Evolutionary conservation across 306 rosid genomes (phyloP).

Genomic region (Medicago arabica): DNA sequence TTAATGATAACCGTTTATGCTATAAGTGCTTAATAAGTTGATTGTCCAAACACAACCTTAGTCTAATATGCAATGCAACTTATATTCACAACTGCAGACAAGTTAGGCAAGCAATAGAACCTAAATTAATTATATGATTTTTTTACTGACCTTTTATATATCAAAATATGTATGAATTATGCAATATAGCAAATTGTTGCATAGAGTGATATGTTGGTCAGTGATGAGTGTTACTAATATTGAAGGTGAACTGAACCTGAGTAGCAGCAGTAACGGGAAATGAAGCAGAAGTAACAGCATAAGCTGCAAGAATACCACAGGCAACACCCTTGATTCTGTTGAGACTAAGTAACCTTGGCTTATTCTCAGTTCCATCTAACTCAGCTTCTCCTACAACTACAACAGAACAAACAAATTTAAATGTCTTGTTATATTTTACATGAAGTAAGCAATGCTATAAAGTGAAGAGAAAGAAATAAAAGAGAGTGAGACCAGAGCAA

Average conservation of each 20-base stretch:
- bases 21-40: no score
- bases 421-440: no score
- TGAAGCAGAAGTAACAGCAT: constrained; percentile 64
- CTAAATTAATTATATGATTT: not conserved
- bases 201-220: no score
- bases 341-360: constrained; percentile 43
- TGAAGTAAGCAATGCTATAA: not conserved
- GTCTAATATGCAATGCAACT: not conserved
- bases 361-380: constrained; percentile 49
- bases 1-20: no score
- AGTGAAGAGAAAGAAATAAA: not conserved
- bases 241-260: constrained; percentile 59
- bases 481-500: constrained; percentile 60
- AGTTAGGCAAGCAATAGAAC: not conserved
- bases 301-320: constrained; percentile 86
- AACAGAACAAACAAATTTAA: constrained; percentile 1
- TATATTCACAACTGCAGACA: not conserved
- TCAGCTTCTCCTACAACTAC: constrained; percentile 47
- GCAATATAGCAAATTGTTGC: no score
- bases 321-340: constrained; percentile 63
- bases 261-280: constrained; percentile 81
- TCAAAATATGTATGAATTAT: no score
- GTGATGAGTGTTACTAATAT: not conserved
- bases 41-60: not conserved
- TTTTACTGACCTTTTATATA: no score